Base-by-base conservation (phyloP, 2,329 filamentous ascomycete species). In the Mycogone perniciosa region DNA sequence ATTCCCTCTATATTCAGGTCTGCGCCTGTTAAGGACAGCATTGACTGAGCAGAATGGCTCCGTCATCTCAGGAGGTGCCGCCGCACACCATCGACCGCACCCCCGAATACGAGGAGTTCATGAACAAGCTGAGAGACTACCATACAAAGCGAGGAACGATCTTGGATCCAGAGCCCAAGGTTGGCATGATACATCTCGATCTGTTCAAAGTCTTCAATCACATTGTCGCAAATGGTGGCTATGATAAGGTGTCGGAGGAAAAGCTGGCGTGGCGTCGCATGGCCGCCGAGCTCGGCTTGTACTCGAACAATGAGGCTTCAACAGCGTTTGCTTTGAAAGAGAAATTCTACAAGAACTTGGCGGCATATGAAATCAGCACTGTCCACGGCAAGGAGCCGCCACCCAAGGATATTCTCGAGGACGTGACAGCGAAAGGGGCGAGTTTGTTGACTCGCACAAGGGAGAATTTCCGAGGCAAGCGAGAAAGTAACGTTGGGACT, bases 321-420 rank as follows among this genome's bases (percentile, higher is more conserved):
- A 82, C 89, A 53, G 89, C 89, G 10, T 95, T 95, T 70, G 80
- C 86, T 53, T 74, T 95, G 50, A 96, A 96, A 71, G 86, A 87
- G 50, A 84, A 87, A 56, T 96, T 93, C 72, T 95, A 95, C 74
- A 91, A 89, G 67, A 89, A 92, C 61, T 79, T 96, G 41, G 86
- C 86, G 9, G 89, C 90, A 2, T 96, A 87, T 68, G 90, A 95
- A 69, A 93, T 95, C 62, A 81, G 81, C 43, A 85, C 82, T 8
- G 71, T 90, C 39, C 86, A 91, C 70, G 80, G 84, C 48, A 84
- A 86, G 67, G 88, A 90, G 55, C 90, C 90, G 0, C 90, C 90
- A 11, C 89, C 89, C 5, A 89, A 87, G 59, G 88, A 95, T 60
- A 95, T 95, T 44, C 75, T 96, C 33, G 90, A 96, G 67, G 84